A percentile compares a stretch with the other conserved stretches of the same genome.
phyloP scores from a whole-genome alignment of 208 protist species.

The Leishmania aethiopica region DNA sequence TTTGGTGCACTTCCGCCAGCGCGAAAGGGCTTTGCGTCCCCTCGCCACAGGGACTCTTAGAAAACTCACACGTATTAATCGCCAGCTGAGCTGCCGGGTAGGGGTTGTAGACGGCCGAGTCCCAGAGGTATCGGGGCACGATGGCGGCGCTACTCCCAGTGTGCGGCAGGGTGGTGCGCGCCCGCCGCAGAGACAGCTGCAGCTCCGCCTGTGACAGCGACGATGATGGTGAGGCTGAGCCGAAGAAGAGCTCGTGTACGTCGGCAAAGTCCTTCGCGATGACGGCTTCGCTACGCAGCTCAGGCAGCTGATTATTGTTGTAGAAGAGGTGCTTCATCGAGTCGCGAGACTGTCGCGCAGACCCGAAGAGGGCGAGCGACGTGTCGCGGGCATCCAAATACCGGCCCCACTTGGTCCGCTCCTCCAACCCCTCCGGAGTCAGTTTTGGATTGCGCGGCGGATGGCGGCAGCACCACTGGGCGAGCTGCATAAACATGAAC shows the following conservation, averaged over 20 bases:
- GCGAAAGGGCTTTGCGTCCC: conserved; percentile 7
- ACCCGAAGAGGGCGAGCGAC: conserved; percentile 86
- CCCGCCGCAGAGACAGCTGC: conserved; percentile 29
- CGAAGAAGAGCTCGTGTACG: conserved; percentile 51
- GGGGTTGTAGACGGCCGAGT: conserved; percentile 79
- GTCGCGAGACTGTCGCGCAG: conserved; percentile 78
- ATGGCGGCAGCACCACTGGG: conserved; percentile 72
- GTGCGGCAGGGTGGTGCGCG: conserved; percentile 75
- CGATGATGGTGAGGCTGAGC: conserved; percentile 18
- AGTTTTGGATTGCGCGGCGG: conserved; percentile 79
- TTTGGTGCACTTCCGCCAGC: conserved; percentile 11
- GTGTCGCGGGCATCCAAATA: conserved; percentile 89
- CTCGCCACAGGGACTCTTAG: not conserved
- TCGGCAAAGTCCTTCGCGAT: conserved; percentile 77
- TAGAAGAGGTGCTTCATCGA: conserved; percentile 89
- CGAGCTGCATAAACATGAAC: conserved; percentile 63
- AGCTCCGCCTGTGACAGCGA: conserved; percentile 19
- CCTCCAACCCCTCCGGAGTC: conserved; percentile 65
- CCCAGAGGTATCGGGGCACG: conserved; percentile 78
- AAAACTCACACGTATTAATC: not conserved
- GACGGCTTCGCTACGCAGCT: conserved; percentile 62
- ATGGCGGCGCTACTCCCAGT: conserved; percentile 44
- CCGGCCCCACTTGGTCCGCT: conserved; percentile 73
- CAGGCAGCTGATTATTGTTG: conserved; percentile 72
- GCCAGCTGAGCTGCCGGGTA: conserved; percentile 55